These are phyloP conservation scores for Symmetrospora coprosmae DNA, from an alignment of 768 basidiomycete genomes.

Conservation along the genomic window DNA sequence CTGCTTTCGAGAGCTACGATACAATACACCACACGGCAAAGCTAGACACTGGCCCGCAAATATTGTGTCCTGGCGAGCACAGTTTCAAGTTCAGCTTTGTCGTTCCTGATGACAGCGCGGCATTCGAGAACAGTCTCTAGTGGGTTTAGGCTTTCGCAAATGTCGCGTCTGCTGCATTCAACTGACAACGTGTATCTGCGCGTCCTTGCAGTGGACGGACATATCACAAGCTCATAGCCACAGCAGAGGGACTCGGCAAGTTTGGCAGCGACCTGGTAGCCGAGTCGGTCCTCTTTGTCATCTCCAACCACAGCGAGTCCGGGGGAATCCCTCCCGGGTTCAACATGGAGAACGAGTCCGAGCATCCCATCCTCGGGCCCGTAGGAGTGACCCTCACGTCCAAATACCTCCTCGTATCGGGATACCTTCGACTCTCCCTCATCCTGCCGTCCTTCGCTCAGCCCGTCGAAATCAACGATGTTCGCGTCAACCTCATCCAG, in stretches of 20 bases:
- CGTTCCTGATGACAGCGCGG: neutral
- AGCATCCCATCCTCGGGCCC: neutral
- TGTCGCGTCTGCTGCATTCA: neutral
- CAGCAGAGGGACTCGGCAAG: conserved; percentile 10
- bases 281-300: no score
- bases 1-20: conserved; percentile 1
- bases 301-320: no score
- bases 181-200: neutral
- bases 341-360: conserved; percentile 1
- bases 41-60: conserved; percentile 6
- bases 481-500: conserved; percentile 8
- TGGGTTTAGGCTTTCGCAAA: neutral
- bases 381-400: conserved; percentile 8
- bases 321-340: conserved; percentile 14
- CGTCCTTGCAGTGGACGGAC: no score
- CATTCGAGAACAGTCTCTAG: conserved; percentile 15
- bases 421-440: neutral
- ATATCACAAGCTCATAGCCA: conserved; percentile 8
- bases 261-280: conserved; percentile 4
- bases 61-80: conserved; percentile 10
- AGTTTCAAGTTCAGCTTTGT: conserved; percentile 11
- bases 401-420: conserved; percentile 17
- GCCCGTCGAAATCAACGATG: conserved; percentile 3
- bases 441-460: neutral
- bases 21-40: neutral